A percentile compares a stretch with the other conserved stretches of the same genome.
These are phyloP conservation scores for Hypoxylon sp. DNA, from an alignment of 2,329 filamentous ascomycete genomes.

Conservation along the genomic window DNA sequence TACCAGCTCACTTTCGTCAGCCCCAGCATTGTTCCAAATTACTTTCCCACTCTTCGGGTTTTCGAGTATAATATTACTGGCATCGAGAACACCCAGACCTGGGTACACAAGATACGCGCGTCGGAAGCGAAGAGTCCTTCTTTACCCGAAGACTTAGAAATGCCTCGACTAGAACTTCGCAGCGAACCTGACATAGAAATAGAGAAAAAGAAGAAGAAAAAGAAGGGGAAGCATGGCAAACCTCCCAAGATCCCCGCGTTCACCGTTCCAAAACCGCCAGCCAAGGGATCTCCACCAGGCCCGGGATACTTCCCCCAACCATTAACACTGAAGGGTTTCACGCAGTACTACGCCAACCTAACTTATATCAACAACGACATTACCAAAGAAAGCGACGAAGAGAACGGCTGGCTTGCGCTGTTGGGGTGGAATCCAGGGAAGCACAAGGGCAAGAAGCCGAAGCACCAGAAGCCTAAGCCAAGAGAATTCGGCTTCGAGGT, in stretches of 20 bases:
- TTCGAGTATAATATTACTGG: constrained; percentile 93
- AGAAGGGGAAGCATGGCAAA: constrained; percentile 63
- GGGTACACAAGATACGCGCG: constrained; percentile 54
- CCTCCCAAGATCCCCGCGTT: constrained; percentile 73
- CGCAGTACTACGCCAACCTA: constrained; percentile 95
- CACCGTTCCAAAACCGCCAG: constrained; percentile 78
- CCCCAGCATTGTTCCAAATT: constrained; percentile 93
- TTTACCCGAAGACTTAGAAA: constrained; percentile 14
- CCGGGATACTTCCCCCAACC: constrained; percentile 92
- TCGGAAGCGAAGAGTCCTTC: constrained; percentile 9
- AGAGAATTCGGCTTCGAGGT: constrained; percentile 80
- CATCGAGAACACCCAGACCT: constrained; percentile 70
- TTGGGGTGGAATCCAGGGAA: constrained; percentile 75
- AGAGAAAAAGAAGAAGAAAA: constrained; percentile 62
- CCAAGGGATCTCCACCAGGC: constrained; percentile 80
- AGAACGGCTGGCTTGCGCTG: constrained; percentile 51
- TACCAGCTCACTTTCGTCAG: constrained; percentile 86
- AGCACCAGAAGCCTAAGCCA: constrained; percentile 68
- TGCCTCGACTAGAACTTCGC: constrained; percentile 45
- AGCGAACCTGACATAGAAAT: constrained; percentile 49
- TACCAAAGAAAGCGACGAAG: constrained; percentile 50
- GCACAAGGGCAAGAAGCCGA: constrained; percentile 71
- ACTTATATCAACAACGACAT: constrained; percentile 87
- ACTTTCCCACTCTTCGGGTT: constrained; percentile 90
- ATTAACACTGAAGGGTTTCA: constrained; percentile 83